Evolutionary conservation across 441 rosid genomes (phyloP).

Genomic region (Gossypium schwendimanii): DNA sequence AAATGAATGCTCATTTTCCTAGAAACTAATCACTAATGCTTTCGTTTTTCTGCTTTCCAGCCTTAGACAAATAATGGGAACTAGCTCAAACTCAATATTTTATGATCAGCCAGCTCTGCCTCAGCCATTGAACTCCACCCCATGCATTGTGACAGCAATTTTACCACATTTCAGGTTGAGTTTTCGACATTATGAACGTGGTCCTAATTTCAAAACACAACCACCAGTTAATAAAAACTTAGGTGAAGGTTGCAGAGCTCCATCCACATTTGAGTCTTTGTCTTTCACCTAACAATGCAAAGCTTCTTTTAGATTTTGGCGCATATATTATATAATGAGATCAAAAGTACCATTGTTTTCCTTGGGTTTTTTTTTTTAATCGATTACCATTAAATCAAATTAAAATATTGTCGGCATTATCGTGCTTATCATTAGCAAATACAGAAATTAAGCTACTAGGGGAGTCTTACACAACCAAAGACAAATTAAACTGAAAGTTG

Average conservation of each 20-base stretch:
- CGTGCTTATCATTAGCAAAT: too few species aligned
- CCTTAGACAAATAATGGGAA: constrained; percentile 51
- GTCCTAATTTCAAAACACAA: background rate
- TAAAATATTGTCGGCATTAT: too few species aligned
- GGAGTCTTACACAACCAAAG: too few species aligned
- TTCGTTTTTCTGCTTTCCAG: constrained; percentile 42
- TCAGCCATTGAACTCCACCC: constrained; percentile 3
- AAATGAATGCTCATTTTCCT: background rate
- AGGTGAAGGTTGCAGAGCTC: background rate
- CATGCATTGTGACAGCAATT: background rate
- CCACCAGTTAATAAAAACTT: background rate
- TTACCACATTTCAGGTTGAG: background rate
- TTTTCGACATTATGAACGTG: background rate
- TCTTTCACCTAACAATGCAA: background rate
- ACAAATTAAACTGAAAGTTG: too few species aligned
- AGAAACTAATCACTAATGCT: constrained; percentile 27
- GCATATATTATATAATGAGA: background rate
- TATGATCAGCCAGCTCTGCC: constrained; percentile 47
- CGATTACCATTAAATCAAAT: too few species aligned
- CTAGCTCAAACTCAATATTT: constrained; percentile 34
- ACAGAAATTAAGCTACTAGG: too few species aligned
- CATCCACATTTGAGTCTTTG: background rate
- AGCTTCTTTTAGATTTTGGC: background rate
- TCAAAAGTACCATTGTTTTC: background rate
- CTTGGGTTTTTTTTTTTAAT: too few species aligned